Conservation (phyloP, 164 flowering plant genomes). For the Liriodendron chinense region DNA sequence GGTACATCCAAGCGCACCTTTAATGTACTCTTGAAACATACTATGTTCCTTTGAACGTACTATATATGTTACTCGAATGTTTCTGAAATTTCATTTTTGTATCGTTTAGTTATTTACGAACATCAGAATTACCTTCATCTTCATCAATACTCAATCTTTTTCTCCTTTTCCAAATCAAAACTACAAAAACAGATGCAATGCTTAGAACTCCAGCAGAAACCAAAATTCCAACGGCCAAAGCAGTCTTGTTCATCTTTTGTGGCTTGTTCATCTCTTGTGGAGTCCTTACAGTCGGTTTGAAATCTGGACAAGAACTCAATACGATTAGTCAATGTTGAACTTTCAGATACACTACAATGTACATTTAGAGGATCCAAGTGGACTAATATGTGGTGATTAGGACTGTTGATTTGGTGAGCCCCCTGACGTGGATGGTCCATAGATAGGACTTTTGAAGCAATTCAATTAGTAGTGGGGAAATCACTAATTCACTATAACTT, state of each 20-base stretch:
- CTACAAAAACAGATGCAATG: constrained; percentile 22
- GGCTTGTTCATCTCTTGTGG: constrained; percentile 33
- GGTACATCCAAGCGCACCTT: too few relatives aligned
- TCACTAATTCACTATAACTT: too few relatives aligned
- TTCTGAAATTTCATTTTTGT: neutral
- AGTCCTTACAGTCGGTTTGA: constrained; percentile 54
- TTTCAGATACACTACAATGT: neutral
- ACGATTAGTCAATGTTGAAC: neutral
- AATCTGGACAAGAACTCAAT: constrained; percentile 37
- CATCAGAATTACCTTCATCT: constrained; percentile 55
- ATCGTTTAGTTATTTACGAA: neutral
- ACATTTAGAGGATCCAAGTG: neutral
- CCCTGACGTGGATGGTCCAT: too few relatives aligned
- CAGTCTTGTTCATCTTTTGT: too few relatives aligned
- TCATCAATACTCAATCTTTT: constrained; percentile 24
- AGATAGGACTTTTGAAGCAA: too few relatives aligned
- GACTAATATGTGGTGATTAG: too few relatives aligned
- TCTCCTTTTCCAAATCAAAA: constrained; percentile 30
- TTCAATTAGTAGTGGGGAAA: too few relatives aligned
- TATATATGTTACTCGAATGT: too few relatives aligned
- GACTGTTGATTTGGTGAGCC: too few relatives aligned
- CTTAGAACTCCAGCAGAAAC: constrained; percentile 40
- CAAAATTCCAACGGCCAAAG: constrained; percentile 51
- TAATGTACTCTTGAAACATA: neutral
- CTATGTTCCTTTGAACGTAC: neutral